Percentiles rank a stretch among this genome's conserved stretches.
Conservation (phyloP, 2,329 filamentous ascomycete species). For the Zasmidium citrigriseum region DNA sequence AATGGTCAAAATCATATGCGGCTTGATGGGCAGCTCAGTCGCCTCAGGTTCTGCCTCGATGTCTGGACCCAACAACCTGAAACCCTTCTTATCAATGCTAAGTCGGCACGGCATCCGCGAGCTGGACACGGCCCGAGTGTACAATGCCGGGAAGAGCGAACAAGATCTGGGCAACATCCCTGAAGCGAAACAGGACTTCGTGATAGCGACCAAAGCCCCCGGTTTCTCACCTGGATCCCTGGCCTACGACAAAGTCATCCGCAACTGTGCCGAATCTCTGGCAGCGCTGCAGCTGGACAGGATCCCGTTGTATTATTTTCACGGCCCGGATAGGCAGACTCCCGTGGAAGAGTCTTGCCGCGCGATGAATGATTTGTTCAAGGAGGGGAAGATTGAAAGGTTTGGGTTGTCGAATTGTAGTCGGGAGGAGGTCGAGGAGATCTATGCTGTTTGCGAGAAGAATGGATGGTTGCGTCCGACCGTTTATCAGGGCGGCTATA, state of each 20-base stretch:
- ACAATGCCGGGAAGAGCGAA: conserved; percentile 41
- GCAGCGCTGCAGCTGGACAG: conserved; percentile 28
- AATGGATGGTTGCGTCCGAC: conserved; percentile 46
- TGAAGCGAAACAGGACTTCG: conserved; percentile 23
- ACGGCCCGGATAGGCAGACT: conserved; percentile 48
- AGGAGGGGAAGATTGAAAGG: conserved; percentile 47
- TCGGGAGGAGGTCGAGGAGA: conserved; percentile 50
- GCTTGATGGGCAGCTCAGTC: conserved; percentile 32
- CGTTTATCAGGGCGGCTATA: conserved; percentile 52
- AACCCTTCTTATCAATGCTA: conserved; percentile 35
- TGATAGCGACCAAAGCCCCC: conserved; percentile 32
- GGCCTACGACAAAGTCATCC: conserved; percentile 27
- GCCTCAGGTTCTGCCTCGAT: conserved; percentile 26
- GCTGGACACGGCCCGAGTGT: conserved; percentile 42
- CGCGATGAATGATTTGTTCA: conserved; percentile 48
- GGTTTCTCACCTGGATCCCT: conserved; percentile 29
- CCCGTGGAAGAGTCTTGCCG: conserved; percentile 50
- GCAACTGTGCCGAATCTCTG: conserved; percentile 28
- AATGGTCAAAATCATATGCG: conserved; percentile 32
- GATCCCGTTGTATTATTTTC: conserved; percentile 46
- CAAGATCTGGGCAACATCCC: conserved; percentile 43
- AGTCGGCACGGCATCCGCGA: conserved; percentile 35
- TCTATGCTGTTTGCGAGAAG: conserved; percentile 42
- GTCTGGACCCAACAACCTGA: conserved; percentile 20
- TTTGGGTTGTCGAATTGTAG: conserved; percentile 51